Base-by-base conservation (phyloP, 1,139 yeast species). In the Pichia sp. region DNA sequence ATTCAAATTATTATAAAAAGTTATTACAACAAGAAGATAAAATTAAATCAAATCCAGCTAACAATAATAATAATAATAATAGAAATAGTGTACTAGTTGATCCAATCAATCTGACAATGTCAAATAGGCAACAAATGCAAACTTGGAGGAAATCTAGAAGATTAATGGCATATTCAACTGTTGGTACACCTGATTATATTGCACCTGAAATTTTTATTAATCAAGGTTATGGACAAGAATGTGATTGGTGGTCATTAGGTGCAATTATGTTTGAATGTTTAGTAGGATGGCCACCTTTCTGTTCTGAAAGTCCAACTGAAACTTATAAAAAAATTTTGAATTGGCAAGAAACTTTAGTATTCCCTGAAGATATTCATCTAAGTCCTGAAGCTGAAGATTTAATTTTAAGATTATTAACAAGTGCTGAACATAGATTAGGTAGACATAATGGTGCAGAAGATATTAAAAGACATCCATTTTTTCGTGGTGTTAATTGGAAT, bases 211-310 rank as follows among this genome's bases (percentile, higher is more conserved):
- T 93, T 50, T 93, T 91, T 56, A 71, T 89, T 40, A 94, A 91
- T 57, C 96, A 91, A 67, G 99, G 99, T 3, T 93, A 91, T 62
- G 96, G 98, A 15, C 97, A 89, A 65, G 97, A 91, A 61, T 93
- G 99, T 66, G 99, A 91, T 62, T 91, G 99, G 99, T 91, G 98
- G 98, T 86, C 96, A 5, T 68, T 91, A 32, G 99, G 99, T 22
- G 96, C 97, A 1, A 91, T 91, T 60, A 91, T 91, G 99, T 91
- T 85, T 66, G 99, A 91, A 68, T 91, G 98, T 69, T 69, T 91
- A 49, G 86, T 91, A 50, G 99, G 99, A 17, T 91, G 98, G 97
- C 98, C 99, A 19, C 99, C 99, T 42, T 91, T 91, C 65, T 93
- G 98, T 65, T 84, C 95, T 1, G 98, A 91, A 60, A 86, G 96